Conservation (phyloP, 116 monocot species). For the Posidonia oceanica region DNA sequence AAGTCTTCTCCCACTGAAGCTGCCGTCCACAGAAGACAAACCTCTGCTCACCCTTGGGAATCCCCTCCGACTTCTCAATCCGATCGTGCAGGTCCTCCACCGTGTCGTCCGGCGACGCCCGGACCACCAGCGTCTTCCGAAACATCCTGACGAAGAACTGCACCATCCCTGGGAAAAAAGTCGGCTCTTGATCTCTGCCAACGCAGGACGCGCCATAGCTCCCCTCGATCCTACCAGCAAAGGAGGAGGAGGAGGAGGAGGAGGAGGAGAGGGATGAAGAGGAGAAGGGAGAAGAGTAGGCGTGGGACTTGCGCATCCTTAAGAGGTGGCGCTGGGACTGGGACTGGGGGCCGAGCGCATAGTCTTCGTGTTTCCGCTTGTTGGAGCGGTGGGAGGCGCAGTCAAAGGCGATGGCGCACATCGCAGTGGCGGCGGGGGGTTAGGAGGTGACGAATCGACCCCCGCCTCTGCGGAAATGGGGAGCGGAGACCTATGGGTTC, state of each 20-base stretch:
- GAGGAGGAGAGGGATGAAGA: not conserved
- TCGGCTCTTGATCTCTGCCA: not conserved
- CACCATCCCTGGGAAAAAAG: not conserved
- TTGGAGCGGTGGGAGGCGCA: not conserved
- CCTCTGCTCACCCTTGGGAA: constrained; percentile 27
- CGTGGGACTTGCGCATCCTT: not conserved
- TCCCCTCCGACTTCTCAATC: constrained; percentile 9
- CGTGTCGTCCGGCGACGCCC: constrained; percentile 18
- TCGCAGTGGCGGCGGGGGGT: not conserved
- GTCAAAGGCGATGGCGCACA: not conserved
- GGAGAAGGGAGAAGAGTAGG: not conserved
- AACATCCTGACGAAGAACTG: constrained; percentile 66
- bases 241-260: not conserved
- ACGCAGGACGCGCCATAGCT: not conserved
- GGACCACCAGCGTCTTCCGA: not conserved
- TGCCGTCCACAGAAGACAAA: constrained; percentile 55
- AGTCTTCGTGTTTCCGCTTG: not conserved
- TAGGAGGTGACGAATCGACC: too few relatives aligned
- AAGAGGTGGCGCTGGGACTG: not conserved
- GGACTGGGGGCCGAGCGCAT: not conserved
- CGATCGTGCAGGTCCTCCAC: constrained; percentile 27
- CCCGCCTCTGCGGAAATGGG: too few relatives aligned
- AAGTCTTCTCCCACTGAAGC: constrained; percentile 35
- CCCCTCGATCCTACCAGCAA: not conserved
- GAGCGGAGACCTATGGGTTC: too few relatives aligned